These are phyloP conservation scores for Ascochyta rabiei DNA, from an alignment of 2,329 filamentous ascomycete species.

Conservation along the genomic window DNA sequence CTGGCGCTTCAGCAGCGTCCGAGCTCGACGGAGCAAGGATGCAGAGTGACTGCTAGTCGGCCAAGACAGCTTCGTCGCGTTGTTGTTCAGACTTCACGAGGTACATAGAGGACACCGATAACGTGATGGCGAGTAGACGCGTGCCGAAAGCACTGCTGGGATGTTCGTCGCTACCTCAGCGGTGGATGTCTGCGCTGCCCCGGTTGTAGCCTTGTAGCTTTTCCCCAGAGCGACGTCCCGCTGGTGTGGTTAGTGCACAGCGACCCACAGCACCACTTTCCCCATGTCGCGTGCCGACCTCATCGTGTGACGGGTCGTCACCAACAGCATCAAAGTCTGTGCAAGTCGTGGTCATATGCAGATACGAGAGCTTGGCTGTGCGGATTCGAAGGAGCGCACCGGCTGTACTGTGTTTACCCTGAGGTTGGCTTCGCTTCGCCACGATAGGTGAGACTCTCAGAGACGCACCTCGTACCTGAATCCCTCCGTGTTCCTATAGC, in stretches of 20 bases:
- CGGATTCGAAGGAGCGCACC: neutral
- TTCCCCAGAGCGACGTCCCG: neutral
- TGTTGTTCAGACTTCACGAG: no score
- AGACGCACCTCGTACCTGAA: neutral
- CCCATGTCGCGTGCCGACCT: neutral
- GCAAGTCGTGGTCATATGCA: neutral
- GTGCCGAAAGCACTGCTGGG: neutral
- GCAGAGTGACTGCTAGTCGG: no score
- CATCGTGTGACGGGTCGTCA: no score
- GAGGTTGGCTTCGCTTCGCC: neutral
- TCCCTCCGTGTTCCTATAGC: neutral
- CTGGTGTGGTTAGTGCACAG: neutral
- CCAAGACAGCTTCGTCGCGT: no score
- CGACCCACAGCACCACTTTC: neutral
- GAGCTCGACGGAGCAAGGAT: neutral
- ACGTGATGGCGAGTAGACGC: no score
- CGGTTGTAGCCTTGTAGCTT: neutral
- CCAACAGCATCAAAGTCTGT: no score
- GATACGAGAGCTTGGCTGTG: neutral
- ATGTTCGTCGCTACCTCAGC: neutral
- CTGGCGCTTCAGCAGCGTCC: neutral
- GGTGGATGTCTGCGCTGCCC: neutral
- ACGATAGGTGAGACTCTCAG: slow-evolving; percentile 4
- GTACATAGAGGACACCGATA: no score
- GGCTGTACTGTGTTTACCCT: neutral